Base-by-base conservation (phyloP, 441 rosid genomes). In the Theobroma grandiflorum region DNA sequence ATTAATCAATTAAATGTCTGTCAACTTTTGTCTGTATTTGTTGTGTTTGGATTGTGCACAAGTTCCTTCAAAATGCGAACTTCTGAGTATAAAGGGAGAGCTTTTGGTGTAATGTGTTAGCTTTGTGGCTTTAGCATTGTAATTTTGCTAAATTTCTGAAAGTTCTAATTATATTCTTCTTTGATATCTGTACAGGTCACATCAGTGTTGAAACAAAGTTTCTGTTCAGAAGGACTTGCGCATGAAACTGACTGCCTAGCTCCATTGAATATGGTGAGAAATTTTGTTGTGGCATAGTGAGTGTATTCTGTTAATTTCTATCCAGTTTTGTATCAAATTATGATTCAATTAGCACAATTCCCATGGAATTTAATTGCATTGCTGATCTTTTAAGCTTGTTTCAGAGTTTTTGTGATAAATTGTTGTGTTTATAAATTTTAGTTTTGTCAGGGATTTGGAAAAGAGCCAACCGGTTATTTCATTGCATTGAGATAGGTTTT, bases 191-290 rank as follows among this genome's bases (percentile, higher is more conserved):
- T 67, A 18, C 64, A 83, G 86, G 78, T 69, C 16, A 45, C 65
- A 49, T 58, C 38, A 11, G 37, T 69, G 59, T 22, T 50, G 38
- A 61, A 79, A 37, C 80, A 57, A 11, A 38, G 66, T 74, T 20
- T 12, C 35, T 31, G 6, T 66, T 61, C 49, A 50, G 45, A 72
- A 75, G 75, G 75, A 61, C 37, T 66, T 71, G 53, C 53, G 12
- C 82, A 75, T 74, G 82, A 78, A 78, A 35, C 22, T 11, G 70
- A 49, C 72, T 35, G 59, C 11, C 12, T 9, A 49, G 61, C 4
- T 57, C 38, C 68, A 66, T 43, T 57, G 70, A 78, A 69, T 64
- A 70, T 69, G 80, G 86, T 84, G 26, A 78, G 80, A 64, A 14
- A 43, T 33, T 31, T 49, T 52, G 6, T 62, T 63, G 68, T 63